A percentile compares a stretch with the other conserved stretches of the same genome.
These are phyloP conservation scores for Coemansia sp. DNA, from an alignment of 192 early-diverging fungal species.

Conservation along the genomic window DNA sequence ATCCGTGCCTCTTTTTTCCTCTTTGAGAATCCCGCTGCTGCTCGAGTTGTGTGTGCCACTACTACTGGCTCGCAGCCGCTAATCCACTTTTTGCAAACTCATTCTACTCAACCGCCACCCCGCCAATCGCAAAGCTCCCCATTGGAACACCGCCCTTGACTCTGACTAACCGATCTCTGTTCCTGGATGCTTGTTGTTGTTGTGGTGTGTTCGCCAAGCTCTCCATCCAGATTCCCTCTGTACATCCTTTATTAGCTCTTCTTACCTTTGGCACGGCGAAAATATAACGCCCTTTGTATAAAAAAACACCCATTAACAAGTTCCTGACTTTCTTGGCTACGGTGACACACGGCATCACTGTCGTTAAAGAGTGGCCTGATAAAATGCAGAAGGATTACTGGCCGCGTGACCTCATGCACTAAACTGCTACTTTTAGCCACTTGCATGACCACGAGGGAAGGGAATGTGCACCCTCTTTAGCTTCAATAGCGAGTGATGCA, in stretches of 20 bases:
- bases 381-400: not conserved
- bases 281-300: slow-evolving; percentile 1
- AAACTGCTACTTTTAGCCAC: not conserved
- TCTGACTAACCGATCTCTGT: not conserved
- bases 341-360: not conserved
- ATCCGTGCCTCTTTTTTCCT: not conserved
- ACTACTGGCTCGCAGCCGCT: too few relatives aligned
- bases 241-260: not conserved
- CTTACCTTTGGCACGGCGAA: not conserved
- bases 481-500: not conserved
- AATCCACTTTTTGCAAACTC: slow-evolving; percentile 3
- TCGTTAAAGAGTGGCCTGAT: not conserved
- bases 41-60: not conserved
- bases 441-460: not conserved
- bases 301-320: not conserved
- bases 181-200: not conserved
- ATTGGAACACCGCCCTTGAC: not conserved
- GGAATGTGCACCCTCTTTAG: not conserved
- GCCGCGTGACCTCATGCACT: not conserved
- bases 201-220: not conserved
- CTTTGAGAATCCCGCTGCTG: not conserved
- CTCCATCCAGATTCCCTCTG: not conserved
- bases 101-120: not conserved
- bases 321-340: not conserved
- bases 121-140: slow-evolving; percentile 2